Evolutionary conservation across 192 early-diverging fungal species (phyloP).

Genomic region (Ambispora gerdemannii): DNA sequence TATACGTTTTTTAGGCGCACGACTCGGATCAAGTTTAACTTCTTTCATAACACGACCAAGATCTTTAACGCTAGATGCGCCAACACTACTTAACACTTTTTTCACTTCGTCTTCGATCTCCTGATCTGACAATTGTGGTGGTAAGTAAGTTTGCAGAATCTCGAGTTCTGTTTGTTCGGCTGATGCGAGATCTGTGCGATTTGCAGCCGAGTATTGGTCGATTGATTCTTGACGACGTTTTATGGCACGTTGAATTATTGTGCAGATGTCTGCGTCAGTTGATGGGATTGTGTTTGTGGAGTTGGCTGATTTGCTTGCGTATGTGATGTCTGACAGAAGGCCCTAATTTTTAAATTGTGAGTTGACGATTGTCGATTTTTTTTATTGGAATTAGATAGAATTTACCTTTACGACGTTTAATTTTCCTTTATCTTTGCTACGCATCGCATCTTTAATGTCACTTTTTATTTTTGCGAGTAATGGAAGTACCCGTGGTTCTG

Average conservation of each 20-base stretch:
- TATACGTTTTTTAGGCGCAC: slow-evolving; percentile 75
- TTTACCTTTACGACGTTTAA: slow-evolving; percentile 41
- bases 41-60: slow-evolving; percentile 88
- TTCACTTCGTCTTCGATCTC: slow-evolving; percentile 67
- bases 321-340: slow-evolving; percentile 18
- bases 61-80: slow-evolving; percentile 64
- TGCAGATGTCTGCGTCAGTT: slow-evolving; percentile 57
- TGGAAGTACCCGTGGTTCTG: neutral
- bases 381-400: neutral
- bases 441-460: slow-evolving; percentile 82
- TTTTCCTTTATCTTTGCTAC: slow-evolving; percentile 60
- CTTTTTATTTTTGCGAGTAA: slow-evolving; percentile 53
- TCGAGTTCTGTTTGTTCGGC: slow-evolving; percentile 66
- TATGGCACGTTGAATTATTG: slow-evolving; percentile 73
- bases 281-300: slow-evolving; percentile 28
- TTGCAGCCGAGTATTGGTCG: slow-evolving; percentile 58
- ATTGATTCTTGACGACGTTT: slow-evolving; percentile 81
- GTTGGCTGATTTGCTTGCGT: slow-evolving; percentile 14
- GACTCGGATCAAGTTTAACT: slow-evolving; percentile 60
- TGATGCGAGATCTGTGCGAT: slow-evolving; percentile 70
- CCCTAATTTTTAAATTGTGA: neutral
- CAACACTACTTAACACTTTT: slow-evolving; percentile 49
- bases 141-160: slow-evolving; percentile 72
- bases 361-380: neutral
- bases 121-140: slow-evolving; percentile 67